phyloP scores from a whole-genome alignment of 1,284 basidiomycete species.

The Puccinia hordei region DNA sequence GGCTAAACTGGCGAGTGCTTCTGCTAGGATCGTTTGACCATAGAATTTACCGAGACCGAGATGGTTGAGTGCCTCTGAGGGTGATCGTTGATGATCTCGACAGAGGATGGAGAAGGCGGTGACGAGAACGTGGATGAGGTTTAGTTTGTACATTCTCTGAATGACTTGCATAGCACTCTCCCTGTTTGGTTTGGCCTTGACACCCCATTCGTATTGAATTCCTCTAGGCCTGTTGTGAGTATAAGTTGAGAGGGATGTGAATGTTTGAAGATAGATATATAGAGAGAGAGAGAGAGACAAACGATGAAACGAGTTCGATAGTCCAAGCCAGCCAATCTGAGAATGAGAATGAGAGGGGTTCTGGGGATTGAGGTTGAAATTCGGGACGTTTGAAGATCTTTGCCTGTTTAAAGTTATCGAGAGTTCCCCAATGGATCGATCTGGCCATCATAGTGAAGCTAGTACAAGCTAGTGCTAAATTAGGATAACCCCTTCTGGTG shows the following conservation, averaged over 20 bases:
- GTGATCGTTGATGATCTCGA: constrained; percentile 10
- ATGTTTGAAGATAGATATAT: too few species aligned
- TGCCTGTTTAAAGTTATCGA: not conserved
- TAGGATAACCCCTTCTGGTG: not conserved
- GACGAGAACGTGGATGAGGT: constrained; percentile 1
- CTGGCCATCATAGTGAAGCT: not conserved
- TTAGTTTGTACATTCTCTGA: constrained; percentile 12
- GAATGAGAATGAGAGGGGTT: not conserved
- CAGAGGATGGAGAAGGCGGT: constrained; percentile 7
- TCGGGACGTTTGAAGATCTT: constrained; percentile 17
- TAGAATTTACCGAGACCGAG: not conserved
- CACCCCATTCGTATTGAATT: constrained; percentile 37
- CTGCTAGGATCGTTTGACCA: not conserved
- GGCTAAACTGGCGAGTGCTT: not conserved
- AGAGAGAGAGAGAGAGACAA: too few species aligned
- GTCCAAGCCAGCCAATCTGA: constrained; percentile 31
- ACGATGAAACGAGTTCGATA: constrained; percentile 25
- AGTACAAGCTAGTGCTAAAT: not conserved
- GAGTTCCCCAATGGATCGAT: constrained; percentile 27
- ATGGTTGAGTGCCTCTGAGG: not conserved
- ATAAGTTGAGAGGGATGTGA: not conserved
- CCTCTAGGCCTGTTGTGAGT: constrained; percentile 18
- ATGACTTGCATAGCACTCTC: constrained; percentile 1
- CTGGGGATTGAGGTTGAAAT: not conserved
- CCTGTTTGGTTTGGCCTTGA: not conserved